Percentiles rank a stretch among this genome's conserved stretches.
These are phyloP conservation scores for Phialocephala sp. DNA, from an alignment of 2,329 filamentous ascomycete genomes.

Conservation along the genomic window DNA sequence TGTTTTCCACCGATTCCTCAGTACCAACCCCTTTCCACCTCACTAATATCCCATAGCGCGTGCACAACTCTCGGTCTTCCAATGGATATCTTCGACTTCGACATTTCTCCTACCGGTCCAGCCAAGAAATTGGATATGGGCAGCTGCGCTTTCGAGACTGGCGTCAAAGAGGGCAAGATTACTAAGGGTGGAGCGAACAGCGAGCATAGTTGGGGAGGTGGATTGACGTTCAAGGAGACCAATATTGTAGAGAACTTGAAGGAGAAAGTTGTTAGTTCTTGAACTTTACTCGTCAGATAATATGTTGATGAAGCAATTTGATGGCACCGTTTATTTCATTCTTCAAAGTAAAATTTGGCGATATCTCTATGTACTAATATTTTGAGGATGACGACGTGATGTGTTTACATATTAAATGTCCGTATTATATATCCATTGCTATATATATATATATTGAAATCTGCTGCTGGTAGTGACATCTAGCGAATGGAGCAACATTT, in stretches of 20 bases:
- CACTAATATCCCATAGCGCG: constrained; percentile 47
- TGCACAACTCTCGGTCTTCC: constrained; percentile 89
- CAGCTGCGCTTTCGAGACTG: constrained; percentile 67
- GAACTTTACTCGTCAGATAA: not conserved
- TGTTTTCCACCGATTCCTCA: too few species aligned
- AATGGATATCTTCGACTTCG: constrained; percentile 95
- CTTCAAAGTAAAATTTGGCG: too few species aligned
- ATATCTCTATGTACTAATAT: too few species aligned
- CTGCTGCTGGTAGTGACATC: too few species aligned
- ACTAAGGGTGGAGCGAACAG: constrained; percentile 53
- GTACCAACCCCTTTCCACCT: not conserved
- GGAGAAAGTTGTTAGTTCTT: constrained; percentile 21
- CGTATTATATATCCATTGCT: too few species aligned
- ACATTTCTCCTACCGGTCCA: constrained; percentile 71
- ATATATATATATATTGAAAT: too few species aligned
- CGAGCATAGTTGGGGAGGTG: constrained; percentile 56
- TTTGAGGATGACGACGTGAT: too few species aligned
- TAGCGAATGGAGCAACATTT: too few species aligned
- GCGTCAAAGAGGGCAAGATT: constrained; percentile 51
- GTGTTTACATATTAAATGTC: too few species aligned
- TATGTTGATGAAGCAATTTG: not conserved
- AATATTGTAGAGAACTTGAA: constrained; percentile 23
- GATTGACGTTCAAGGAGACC: constrained; percentile 53
- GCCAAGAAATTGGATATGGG: constrained; percentile 72
- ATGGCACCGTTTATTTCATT: not conserved